A percentile compares a stretch with the other conserved stretches of the same genome.
phyloP scores from a whole-genome alignment of 768 basidiomycete species.

The Flagelloscypha sp. region DNA sequence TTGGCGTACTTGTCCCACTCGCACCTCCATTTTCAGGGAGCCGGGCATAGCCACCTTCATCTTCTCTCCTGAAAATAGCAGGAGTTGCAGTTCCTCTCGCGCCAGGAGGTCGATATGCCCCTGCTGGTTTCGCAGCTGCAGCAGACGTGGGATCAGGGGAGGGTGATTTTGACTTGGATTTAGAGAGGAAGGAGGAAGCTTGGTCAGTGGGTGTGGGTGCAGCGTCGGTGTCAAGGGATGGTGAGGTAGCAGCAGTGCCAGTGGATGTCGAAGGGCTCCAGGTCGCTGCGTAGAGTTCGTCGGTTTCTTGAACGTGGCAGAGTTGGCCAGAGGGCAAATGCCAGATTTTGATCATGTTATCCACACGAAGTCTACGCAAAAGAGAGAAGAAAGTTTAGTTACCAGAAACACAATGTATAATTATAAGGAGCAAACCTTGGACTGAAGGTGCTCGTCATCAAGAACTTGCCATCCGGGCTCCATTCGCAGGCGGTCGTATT shows the following conservation, averaged over 20 bases:
- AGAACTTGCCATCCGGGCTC: conserved; percentile 88
- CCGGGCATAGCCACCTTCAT: conserved; percentile 66
- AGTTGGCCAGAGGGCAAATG: conserved; percentile 85
- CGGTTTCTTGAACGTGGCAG: conserved; percentile 72
- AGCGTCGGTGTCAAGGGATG: no score
- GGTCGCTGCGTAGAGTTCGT: conserved; percentile 84
- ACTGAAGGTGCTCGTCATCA: conserved; percentile 92
- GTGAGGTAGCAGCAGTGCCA: no score
- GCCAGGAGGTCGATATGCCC: conserved; percentile 92
- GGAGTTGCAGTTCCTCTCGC: conserved; percentile 87
- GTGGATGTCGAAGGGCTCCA: no score
- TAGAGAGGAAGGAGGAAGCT: no score
- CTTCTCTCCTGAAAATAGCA: conserved; percentile 83
- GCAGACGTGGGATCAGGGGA: no score
- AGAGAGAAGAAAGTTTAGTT: no score
- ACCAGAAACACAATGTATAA: no score
- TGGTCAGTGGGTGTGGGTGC: no score
- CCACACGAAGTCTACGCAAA: conserved; percentile 90
- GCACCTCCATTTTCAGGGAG: conserved; percentile 34
- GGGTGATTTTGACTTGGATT: no score
- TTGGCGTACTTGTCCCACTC: conserved; percentile 56
- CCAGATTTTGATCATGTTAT: conserved; percentile 96
- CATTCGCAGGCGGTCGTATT: conserved; percentile 94
- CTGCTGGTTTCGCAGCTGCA: no score
- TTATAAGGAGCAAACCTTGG: no score